Evolutionary conservation across 2,329 filamentous ascomycete species (phyloP), one percentile per base, ranked within the genome.

Genomic region (Pleomassaria siparia): DNA sequence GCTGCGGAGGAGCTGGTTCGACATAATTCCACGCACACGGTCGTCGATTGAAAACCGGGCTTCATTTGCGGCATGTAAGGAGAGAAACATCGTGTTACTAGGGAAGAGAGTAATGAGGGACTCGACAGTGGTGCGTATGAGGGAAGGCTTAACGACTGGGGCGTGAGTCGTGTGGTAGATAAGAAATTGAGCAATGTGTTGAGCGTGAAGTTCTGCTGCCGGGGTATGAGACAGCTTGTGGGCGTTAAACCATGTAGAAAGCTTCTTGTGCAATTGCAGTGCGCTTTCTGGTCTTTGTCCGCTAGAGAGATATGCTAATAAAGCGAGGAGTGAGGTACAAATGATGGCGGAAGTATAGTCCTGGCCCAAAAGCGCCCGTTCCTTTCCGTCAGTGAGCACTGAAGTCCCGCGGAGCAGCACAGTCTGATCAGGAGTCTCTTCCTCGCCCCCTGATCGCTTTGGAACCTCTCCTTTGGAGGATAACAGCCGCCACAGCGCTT

Each of bases 11-110:
- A 72, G 57, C 7, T 59, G 66, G 21, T 73, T 66, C 16, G 78
- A 71, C 10, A 91, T 73, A 8, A 88, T 71, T 5, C 80, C 76
- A n/a, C 88, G 83, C 16, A 95, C 82, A 15, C 89, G 86, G 57
- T 95, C 88, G 51, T 90, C 82, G 44, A 94, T 79, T 20, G 85
- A 81, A 35, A 89, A 82, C 7, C 85, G 82, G 2, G 83, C 77
- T 63, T 92, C 86, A 52, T 88, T 85, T 76, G 85, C 88, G n/a
- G 84, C 80, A 54, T 87, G 87, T 0, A 94, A 72, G 1, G 80
- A 76, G 1, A 95, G 77, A 51, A 96, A 86, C 5, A 89, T 77
- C 1, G 84, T 88, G 71, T 96, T 96, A 40, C 77, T 76, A 0
- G 91, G 89, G 64, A 91, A 95, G 6, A 73, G 64, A 0, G 60